Evolutionary conservation across 225 moss, liverwort and hornwort genomes (phyloP).

Genomic region (Asterella californica): DNA sequence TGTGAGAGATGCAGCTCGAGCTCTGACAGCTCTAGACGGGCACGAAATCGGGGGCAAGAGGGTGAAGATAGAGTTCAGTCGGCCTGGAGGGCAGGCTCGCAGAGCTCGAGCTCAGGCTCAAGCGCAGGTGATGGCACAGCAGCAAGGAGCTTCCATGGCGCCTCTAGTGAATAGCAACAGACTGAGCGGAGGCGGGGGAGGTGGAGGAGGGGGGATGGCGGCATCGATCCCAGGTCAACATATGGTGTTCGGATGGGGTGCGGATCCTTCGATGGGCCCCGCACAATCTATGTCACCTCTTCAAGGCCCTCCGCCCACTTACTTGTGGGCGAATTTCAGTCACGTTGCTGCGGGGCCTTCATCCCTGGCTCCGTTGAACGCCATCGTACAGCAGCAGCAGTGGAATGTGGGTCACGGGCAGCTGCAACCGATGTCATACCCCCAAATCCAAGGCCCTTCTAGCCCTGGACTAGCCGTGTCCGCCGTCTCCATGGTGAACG

Average conservation of each 20-base stretch:
- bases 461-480: slow-evolving; percentile 31
- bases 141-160: slow-evolving; percentile 31
- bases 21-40: slow-evolving; percentile 74
- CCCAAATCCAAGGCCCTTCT: slow-evolving; percentile 40
- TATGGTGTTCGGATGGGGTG: slow-evolving; percentile 55
- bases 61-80: slow-evolving; percentile 95
- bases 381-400: slow-evolving; percentile 53
- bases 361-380: slow-evolving; percentile 43
- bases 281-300: slow-evolving; percentile 47
- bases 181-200: slow-evolving; percentile 30
- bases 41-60: slow-evolving; percentile 82
- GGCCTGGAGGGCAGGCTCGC: slow-evolving; percentile 89
- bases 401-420: slow-evolving; percentile 54
- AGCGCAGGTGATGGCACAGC: slow-evolving; percentile 54
- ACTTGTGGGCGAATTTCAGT: slow-evolving; percentile 59
- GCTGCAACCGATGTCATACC: slow-evolving; percentile 42
- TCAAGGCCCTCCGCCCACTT: slow-evolving; percentile 44
- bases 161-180: slow-evolving; percentile 29
- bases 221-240: slow-evolving; percentile 58
- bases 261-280: slow-evolving; percentile 49
- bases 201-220: no score
- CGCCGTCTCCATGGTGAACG: slow-evolving; percentile 34
- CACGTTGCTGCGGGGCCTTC: slow-evolving; percentile 45
- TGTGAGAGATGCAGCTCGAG: slow-evolving; percentile 82
- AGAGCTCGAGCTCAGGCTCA: slow-evolving; percentile 68